A percentile compares a stretch with the other conserved stretches of the same genome.
Evolutionary conservation across 495 filamentous ascomycete genomes (phyloP).

Genomic region (Tirmania nivea): DNA sequence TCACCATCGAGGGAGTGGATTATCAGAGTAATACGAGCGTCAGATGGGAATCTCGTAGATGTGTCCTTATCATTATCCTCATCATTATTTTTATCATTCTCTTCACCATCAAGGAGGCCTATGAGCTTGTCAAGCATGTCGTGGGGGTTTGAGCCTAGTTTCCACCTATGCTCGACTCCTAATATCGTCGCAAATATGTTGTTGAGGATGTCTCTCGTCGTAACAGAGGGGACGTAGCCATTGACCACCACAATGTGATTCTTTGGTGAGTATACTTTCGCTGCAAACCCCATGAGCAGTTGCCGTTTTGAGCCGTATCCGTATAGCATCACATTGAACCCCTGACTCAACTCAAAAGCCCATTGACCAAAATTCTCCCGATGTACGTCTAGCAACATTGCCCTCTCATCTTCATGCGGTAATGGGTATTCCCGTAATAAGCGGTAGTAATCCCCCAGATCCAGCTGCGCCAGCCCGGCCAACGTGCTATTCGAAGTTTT

Average conservation of each 20-base stretch:
- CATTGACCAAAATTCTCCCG: conserved; percentile 70
- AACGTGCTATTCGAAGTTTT: conserved; percentile 70
- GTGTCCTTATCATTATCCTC: conserved; percentile 1
- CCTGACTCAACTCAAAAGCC: conserved; percentile 72
- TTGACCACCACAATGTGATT: conserved; percentile 65
- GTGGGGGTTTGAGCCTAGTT: conserved; percentile 37
- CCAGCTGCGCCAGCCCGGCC: conserved; percentile 49
- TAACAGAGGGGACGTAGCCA: conserved; percentile 58
- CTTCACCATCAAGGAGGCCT: conserved; percentile 30
- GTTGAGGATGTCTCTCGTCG: conserved; percentile 56
- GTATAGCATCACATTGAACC: conserved; percentile 79
- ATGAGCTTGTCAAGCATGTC: conserved; percentile 46
- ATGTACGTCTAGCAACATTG: conserved; percentile 53
- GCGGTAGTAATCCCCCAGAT: conserved; percentile 77
- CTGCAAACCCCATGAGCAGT: conserved; percentile 57
- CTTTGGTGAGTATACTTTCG: conserved; percentile 33
- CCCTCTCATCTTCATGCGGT: conserved; percentile 47
- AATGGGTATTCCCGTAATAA: conserved; percentile 43
- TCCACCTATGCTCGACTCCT: conserved; percentile 27
- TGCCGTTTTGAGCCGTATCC: conserved; percentile 75
- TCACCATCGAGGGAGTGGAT: conserved; percentile 71
- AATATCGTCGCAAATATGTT: conserved; percentile 46
- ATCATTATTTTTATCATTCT: conserved; percentile 17
- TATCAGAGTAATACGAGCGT: conserved; percentile 36
- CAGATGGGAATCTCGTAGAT: neutral